These are phyloP conservation scores for Penstemon eatonii DNA, from an alignment of 257 asterid species.

Conservation along the genomic window DNA sequence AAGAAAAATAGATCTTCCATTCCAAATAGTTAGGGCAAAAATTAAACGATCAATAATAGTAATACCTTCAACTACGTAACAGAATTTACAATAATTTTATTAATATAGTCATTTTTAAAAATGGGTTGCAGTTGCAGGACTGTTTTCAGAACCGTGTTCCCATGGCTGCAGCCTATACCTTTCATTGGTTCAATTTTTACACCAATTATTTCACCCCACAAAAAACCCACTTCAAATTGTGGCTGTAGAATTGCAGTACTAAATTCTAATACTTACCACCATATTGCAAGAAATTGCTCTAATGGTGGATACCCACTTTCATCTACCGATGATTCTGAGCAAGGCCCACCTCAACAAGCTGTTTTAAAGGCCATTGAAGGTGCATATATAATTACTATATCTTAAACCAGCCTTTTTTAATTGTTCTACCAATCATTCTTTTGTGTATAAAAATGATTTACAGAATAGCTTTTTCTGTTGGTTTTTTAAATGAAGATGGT, in stretches of 20 bases:
- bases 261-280: conserved; percentile 28
- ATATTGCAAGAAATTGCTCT: conserved; percentile 48
- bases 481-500: too few relatives aligned
- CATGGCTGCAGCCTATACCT: conserved; percentile 49
- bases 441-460: too few relatives aligned
- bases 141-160: conserved; percentile 51
- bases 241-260: conserved; percentile 39
- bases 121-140: conserved; percentile 33
- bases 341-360: conserved; percentile 89
- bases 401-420: too few relatives aligned
- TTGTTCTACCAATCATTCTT: too few relatives aligned
- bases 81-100: too few relatives aligned
- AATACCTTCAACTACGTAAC: too few relatives aligned
- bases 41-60: too few relatives aligned
- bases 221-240: conserved; percentile 26
- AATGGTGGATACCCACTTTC: conserved; percentile 42
- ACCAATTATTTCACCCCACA: conserved; percentile 36
- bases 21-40: too few relatives aligned
- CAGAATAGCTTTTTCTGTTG: too few relatives aligned
- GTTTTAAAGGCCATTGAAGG: conserved; percentile 95
- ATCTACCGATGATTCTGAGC: conserved; percentile 60
- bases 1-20: too few relatives aligned
- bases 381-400: conserved; percentile 3
- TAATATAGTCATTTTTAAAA: too few relatives aligned
- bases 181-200: conserved; percentile 29